Percentiles rank a stretch among this genome's conserved stretches.
Conservation (phyloP, 192 early-diverging fungal species). For the Entrophospora sp. region DNA sequence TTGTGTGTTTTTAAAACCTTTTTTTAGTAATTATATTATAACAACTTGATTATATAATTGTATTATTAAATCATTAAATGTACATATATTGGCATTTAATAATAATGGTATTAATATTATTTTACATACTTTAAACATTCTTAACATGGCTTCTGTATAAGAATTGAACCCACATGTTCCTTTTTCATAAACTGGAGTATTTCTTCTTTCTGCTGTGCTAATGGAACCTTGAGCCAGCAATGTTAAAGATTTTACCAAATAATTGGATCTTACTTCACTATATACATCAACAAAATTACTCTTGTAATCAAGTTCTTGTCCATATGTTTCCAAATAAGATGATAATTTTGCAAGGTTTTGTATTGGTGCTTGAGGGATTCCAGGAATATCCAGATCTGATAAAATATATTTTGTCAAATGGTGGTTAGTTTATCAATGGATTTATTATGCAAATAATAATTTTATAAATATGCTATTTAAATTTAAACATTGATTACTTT, state of each 20-base stretch:
- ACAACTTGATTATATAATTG: no score
- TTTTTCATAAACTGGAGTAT: slow-evolving; percentile 42
- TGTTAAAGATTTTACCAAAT: slow-evolving; percentile 49
- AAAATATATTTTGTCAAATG: neutral
- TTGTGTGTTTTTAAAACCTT: no score
- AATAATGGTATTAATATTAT: neutral
- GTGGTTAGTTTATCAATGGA: no score
- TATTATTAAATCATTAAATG: no score
- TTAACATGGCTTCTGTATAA: slow-evolving; percentile 47
- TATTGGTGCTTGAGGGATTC: slow-evolving; percentile 18
- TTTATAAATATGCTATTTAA: neutral
- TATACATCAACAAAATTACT: slow-evolving; percentile 54
- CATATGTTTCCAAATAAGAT: slow-evolving; percentile 40
- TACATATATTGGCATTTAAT: neutral
- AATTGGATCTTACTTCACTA: slow-evolving; percentile 57
- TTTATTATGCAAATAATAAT: neutral
- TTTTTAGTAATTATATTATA: no score
- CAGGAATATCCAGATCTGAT: slow-evolving; percentile 26
- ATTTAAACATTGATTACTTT: slow-evolving; percentile 1
- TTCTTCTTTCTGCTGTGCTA: slow-evolving; percentile 33
- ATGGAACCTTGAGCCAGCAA: slow-evolving; percentile 40
- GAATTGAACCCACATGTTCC: slow-evolving; percentile 54
- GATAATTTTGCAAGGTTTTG: slow-evolving; percentile 32
- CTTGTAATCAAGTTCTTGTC: slow-evolving; percentile 36
- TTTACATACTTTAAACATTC: slow-evolving; percentile 61